phyloP scores from a whole-genome alignment of 768 basidiomycete genomes.

The Lentinula boryana region DNA sequence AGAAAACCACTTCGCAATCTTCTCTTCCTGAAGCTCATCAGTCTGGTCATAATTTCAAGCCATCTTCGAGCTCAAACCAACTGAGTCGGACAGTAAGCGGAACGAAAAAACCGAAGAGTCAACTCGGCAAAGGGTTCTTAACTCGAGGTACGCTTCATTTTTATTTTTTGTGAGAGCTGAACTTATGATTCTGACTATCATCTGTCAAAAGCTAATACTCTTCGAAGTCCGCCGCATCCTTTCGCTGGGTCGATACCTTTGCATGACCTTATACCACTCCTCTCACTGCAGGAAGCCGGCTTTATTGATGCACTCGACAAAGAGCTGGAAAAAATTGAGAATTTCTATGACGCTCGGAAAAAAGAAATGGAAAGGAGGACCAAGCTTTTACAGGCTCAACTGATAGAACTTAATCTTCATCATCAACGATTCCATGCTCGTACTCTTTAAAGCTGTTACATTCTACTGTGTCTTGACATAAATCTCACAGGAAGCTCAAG shows the following conservation, averaged over 20 bases:
- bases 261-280: conserved; percentile 41
- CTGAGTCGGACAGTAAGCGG: background rate
- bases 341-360: conserved; percentile 74
- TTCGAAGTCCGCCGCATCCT: conserved; percentile 15
- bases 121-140: background rate
- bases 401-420: conserved; percentile 71
- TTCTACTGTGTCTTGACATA: background rate
- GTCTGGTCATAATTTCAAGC: background rate
- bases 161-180: background rate
- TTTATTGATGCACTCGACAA: conserved; percentile 77
- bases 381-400: conserved; percentile 54
- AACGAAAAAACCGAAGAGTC: background rate
- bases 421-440: conserved; percentile 51
- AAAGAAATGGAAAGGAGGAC: conserved; percentile 48
- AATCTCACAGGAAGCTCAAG: conserved; percentile 1
- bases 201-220: background rate
- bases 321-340: conserved; percentile 81
- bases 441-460: background rate
- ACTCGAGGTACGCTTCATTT: background rate
- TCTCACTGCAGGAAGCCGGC: conserved; percentile 53
- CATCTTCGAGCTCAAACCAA: background rate
- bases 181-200: background rate
- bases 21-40: background rate
- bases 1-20: background rate
- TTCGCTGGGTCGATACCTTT: conserved; percentile 29